phyloP scores from a whole-genome alignment of 345 rosid genomes.

The Populus euphratica region DNA sequence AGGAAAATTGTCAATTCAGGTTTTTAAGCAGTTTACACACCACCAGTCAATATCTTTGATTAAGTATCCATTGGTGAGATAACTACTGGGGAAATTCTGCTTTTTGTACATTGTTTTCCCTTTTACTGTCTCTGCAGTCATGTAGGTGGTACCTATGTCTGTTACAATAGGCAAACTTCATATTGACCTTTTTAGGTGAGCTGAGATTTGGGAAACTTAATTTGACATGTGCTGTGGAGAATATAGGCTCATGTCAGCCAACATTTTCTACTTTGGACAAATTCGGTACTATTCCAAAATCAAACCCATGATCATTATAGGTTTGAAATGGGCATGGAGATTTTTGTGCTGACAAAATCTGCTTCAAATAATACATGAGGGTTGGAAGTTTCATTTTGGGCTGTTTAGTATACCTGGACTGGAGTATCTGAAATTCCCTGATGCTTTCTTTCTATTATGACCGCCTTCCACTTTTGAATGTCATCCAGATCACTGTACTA shows the following conservation, averaged over 20 bases:
- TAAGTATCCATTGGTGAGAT: background rate
- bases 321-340: background rate
- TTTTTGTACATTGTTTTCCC: background rate
- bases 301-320: background rate
- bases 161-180: background rate
- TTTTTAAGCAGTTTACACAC: background rate
- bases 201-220: background rate
- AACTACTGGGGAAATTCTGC: background rate
- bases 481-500: background rate
- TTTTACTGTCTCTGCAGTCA: background rate
- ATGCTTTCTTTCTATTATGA: background rate
- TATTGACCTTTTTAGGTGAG: background rate
- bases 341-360: no score
- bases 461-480: background rate
- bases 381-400: background rate
- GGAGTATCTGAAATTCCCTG: background rate
- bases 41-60: background rate
- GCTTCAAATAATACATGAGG: background rate
- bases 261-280: background rate
- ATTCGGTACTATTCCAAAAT: background rate
- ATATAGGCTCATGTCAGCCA: background rate
- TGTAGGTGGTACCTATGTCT: background rate
- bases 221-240: background rate
- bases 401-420: background rate
- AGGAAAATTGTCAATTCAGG: background rate